Evolutionary conservation across 345 rosid genomes (phyloP), one percentile per base, ranked within the genome.

Genomic region (Lepidium sativum): DNA sequence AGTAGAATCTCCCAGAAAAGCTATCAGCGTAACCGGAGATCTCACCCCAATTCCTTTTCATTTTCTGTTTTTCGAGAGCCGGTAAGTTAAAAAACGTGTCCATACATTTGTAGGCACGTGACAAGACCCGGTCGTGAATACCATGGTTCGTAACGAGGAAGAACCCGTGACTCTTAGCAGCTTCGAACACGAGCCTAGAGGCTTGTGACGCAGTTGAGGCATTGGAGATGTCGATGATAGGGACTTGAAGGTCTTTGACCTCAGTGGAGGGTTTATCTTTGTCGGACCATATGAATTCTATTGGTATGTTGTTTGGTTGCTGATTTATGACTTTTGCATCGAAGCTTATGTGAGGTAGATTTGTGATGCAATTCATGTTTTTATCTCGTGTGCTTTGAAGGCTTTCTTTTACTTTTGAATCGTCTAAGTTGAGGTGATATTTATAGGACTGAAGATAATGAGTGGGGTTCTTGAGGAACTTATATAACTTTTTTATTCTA

Each of bases 261-360:
- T 50, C 60, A 8, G 18, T 34, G 42, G 78, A 25, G 1, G 96
- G 92, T 67, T 77, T 83, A 41, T 91, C 96, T 8, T 85, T 60
- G 65, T 86, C 92, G 0, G 96, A 95, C 98, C 98, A 91, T 13
- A 88, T 40, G 80, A 86, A 91, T 20, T 45, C 74, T 86, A 76
- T 32, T 72, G 96, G 96, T 67, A 91, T 80, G 73, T 54, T 49
- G 53, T 59, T 75, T 18, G 80, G 12, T 51, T 82, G 78, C 60
- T 64, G 54, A 6, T 23, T 23, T 23, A 23, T 23, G 4, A 23
- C 25, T 23, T 23, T 23, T 23, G 25, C 25, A 23, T 23, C 25
- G 25, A 23, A 23, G 25, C 25, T 23, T 23, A 23, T 23, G 25
- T 23, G 25, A 23, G 25, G 25, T 23, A 23, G 25, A 23, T 2